Percentiles rank a stretch among this genome's conserved stretches.
Conservation (phyloP, 2,329 filamentous ascomycete genomes). For the Alternaria alternata region DNA sequence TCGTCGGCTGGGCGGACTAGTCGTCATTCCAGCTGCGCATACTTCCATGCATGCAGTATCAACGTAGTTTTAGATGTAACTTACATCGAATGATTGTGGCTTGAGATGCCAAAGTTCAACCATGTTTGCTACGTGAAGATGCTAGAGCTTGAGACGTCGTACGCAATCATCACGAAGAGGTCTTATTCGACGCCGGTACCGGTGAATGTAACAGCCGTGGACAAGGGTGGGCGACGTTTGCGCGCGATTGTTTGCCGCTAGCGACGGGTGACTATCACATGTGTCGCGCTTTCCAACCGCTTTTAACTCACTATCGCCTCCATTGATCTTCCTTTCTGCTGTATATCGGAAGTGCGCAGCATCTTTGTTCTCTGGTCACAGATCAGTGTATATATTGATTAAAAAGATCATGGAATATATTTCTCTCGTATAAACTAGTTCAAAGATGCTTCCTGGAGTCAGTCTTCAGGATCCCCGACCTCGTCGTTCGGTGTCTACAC, state of each 20-base stretch:
- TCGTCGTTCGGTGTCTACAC: too few species aligned
- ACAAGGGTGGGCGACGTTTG: neutral
- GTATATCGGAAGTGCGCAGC: neutral
- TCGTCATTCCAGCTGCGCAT: constrained; percentile 13
- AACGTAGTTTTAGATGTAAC: neutral
- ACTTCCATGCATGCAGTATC: constrained; percentile 8
- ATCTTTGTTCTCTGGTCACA: too few species aligned
- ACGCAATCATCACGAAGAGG: neutral
- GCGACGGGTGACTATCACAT: neutral
- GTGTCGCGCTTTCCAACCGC: neutral
- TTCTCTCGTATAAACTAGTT: neutral
- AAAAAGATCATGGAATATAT: too few species aligned
- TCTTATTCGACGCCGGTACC: neutral
- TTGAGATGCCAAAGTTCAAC: neutral
- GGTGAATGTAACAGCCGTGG: neutral
- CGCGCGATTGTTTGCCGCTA: neutral
- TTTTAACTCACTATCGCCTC: neutral
- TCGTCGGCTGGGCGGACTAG: constrained; percentile 43
- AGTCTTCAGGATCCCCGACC: too few species aligned
- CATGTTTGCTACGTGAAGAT: neutral
- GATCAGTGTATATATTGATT: too few species aligned
- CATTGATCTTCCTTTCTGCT: neutral
- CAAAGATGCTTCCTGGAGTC: too few species aligned
- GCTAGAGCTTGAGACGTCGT: neutral
- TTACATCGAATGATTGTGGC: neutral